Percentiles rank a stretch among this genome's conserved stretches.
Conservation (phyloP, 192 early-diverging fungal species). For the Backusella tarrabulga region DNA sequence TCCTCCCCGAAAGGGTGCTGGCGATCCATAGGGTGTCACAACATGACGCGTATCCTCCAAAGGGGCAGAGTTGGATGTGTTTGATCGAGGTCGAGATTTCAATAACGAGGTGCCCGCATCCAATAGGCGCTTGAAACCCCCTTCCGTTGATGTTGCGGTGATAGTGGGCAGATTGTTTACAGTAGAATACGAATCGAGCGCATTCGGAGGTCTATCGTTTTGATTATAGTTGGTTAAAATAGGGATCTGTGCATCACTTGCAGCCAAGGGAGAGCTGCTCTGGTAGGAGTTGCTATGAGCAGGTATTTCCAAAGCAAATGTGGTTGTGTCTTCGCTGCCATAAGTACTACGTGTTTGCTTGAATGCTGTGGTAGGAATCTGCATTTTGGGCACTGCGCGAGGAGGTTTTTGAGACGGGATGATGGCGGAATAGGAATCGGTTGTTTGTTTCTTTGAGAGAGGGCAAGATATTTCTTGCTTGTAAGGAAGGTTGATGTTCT, state of each 20-base stretch:
- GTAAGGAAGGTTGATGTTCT: not conserved
- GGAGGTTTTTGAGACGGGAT: slow-evolving; percentile 34
- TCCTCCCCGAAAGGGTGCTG: not conserved
- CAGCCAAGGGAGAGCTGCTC: not conserved
- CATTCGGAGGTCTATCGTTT: not conserved
- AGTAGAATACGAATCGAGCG: not conserved
- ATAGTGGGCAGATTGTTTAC: not conserved
- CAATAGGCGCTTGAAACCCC: slow-evolving; percentile 25
- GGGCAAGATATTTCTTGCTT: not conserved
- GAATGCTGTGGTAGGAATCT: slow-evolving; percentile 36
- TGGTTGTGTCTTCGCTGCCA: slow-evolving; percentile 30
- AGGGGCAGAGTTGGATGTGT: slow-evolving; percentile 23
- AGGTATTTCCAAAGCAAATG: slow-evolving; percentile 28
- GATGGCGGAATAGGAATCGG: slow-evolving; percentile 12
- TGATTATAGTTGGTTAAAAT: not conserved
- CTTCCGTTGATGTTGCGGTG: not conserved
- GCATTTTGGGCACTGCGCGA: slow-evolving; percentile 30
- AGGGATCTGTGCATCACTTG: not conserved
- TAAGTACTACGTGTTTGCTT: slow-evolving; percentile 27
- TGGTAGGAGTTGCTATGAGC: not conserved
- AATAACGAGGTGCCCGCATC: slow-evolving; percentile 34
- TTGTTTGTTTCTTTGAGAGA: not conserved
- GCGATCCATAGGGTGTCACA: not conserved
- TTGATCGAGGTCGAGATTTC: slow-evolving; percentile 27
- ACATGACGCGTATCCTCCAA: slow-evolving; percentile 1